A percentile compares a stretch with the other conserved stretches of the same genome.
Conservation (phyloP, 805 yeast genomes). For the Kodamaea kaohsiungensis region DNA sequence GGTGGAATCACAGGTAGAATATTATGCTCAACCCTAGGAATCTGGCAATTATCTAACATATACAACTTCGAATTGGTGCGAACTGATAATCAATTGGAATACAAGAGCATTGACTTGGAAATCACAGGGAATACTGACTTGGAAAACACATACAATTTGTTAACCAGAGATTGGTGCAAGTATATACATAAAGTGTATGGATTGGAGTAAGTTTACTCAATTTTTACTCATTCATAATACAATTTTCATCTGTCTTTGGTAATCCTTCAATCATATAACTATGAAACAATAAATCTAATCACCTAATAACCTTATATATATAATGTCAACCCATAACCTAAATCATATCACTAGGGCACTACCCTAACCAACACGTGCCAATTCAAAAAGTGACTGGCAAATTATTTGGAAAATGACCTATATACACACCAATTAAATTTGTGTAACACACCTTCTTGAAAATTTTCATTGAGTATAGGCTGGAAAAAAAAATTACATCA, state of each 20-base stretch:
- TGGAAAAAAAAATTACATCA: conserved; percentile 14
- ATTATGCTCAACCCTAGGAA: conserved; percentile 34
- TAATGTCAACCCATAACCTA: no score
- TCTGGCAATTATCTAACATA: conserved; percentile 35
- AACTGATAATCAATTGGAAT: not conserved
- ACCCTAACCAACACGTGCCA: not conserved
- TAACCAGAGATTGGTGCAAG: conserved; percentile 27
- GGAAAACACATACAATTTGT: conserved; percentile 15
- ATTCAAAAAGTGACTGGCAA: no score
- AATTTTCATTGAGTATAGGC: not conserved
- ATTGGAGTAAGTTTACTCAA: conserved; percentile 19
- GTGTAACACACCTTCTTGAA: not conserved
- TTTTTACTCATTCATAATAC: no score
- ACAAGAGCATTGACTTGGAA: not conserved
- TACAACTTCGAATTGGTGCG: conserved; percentile 7
- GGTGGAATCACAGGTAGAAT: conserved; percentile 31
- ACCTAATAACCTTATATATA: no score
- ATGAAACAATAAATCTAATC: no score
- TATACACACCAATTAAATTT: not conserved
- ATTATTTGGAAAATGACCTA: not conserved
- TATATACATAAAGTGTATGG: conserved; percentile 35
- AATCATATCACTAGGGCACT: not conserved
- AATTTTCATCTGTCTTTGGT: not conserved
- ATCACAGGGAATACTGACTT: conserved; percentile 2
- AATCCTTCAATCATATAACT: no score